Conservation (phyloP, 2,329 filamentous ascomycete species). For the Epichloe sp. region DNA sequence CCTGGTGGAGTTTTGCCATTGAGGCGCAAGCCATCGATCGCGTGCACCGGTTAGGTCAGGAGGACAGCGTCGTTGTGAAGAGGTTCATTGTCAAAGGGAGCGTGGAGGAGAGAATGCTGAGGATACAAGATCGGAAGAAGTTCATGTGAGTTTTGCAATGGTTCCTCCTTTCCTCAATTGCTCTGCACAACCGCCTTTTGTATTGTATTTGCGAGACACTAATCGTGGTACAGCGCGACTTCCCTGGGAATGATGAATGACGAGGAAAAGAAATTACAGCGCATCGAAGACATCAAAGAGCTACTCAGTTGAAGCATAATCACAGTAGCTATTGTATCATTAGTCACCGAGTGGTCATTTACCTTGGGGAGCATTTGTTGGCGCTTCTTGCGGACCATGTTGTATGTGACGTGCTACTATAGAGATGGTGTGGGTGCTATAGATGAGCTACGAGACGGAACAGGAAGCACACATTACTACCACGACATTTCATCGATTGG, state of each 20-base stretch:
- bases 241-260: constrained; percentile 90
- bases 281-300: constrained; percentile 90
- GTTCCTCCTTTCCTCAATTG: not conserved
- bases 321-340: not conserved
- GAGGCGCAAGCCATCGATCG: constrained; percentile 97
- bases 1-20: constrained; percentile 97
- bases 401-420: not conserved
- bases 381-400: not conserved
- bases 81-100: constrained; percentile 82
- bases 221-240: constrained; percentile 51
- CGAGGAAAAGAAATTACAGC: constrained; percentile 78
- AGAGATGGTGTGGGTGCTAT: too few species aligned
- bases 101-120: constrained; percentile 90
- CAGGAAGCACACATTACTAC: too few species aligned
- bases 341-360: not conserved
- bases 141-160: constrained; percentile 56
- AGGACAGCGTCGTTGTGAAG: constrained; percentile 70
- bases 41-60: constrained; percentile 93
- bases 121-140: constrained; percentile 89
- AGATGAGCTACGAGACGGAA: not conserved
- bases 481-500: too few species aligned
- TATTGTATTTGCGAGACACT: too few species aligned
- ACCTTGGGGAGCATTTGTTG: not conserved
- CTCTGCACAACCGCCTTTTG: too few species aligned
- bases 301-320: constrained; percentile 47